Base-by-base conservation (phyloP, 192 early-diverging fungal genomes). In the Linnemannia zychae region DNA sequence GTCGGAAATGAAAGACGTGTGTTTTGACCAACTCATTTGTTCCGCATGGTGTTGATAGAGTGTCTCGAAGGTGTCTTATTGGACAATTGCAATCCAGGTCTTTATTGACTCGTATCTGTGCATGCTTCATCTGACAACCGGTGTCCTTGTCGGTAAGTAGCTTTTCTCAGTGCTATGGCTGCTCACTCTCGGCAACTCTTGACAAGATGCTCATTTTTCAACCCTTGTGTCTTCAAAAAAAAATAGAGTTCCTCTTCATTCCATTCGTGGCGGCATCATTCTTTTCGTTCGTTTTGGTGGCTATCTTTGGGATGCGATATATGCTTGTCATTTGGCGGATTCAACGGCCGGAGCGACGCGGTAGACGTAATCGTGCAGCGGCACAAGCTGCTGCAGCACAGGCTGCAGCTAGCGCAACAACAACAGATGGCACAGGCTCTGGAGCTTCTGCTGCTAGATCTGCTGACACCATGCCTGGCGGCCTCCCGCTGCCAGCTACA, bases 281-380 rank as follows among this genome's bases (percentile, higher is more conserved):
- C 63, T 89, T 94, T 47, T 89, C 90, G 12, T 96, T 95, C 81
- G 86, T 91, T 24, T 70, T 95, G 74, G 90, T 94, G 4, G 91
- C 93, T n/a, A 89, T 93, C 28, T 91, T 94, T 73, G 92, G 89
- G 12, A 92, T 95, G 88, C 89, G 93, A 22, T 96, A 97, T 70
- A 81, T 97, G 48, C 76, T 94, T 34, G 90, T 91, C 0, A 92
- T 97, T 18, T 93, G 93, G 90, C 78, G 90, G 46, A 92, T 93
- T 57, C 93, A 95, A 81, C 75, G 93, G 67, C 90, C 94, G 13
- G 93, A 93, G 46, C 66, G 87, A 34, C 76, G 90, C 12, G 89
- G 88, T 0, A 75, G 87, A 46, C 82, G 78, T 17, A 72, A 80
- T 31, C 72, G 50, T 22, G 77, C 84, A 12, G 78, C 76, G 11